A percentile compares a stretch with the other conserved stretches of the same genome.
phyloP scores from a whole-genome alignment of 2,329 filamentous ascomycete species.

The Alternaria postmessia region DNA sequence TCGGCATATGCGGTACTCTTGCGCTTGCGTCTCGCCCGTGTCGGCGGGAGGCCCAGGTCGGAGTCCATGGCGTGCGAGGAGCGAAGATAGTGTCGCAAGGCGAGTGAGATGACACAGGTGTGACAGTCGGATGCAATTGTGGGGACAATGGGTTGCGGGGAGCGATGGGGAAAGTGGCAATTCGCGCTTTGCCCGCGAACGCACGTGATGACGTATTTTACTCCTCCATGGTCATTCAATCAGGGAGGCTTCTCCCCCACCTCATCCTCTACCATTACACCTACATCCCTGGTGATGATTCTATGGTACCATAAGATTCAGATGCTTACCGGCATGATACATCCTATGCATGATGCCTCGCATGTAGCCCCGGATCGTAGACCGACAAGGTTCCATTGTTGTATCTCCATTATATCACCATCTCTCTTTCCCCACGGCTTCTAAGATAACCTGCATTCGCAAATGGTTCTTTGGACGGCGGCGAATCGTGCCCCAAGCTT shows the following conservation, averaged over 20 bases:
- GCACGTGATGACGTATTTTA: slow-evolving; percentile 21
- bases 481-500: too few species aligned
- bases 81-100: background rate
- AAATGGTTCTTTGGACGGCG: too few species aligned
- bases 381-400: background rate
- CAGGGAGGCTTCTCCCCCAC: background rate
- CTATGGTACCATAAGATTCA: background rate
- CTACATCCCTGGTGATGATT: background rate
- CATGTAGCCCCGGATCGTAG: background rate
- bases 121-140: background rate
- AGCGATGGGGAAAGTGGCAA: background rate
- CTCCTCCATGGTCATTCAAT: background rate
- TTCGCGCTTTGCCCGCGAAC: slow-evolving; percentile 12
- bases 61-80: slow-evolving; percentile 1
- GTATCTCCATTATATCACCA: background rate
- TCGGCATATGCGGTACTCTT: slow-evolving; percentile 24
- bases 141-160: background rate
- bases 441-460: too few species aligned
- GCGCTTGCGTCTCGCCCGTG: slow-evolving; percentile 31
- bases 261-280: background rate
- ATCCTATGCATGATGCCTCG: background rate
- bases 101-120: background rate
- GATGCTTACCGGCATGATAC: background rate
- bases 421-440: background rate
- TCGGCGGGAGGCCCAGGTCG: background rate